Conservation (phyloP, 495 filamentous ascomycete species). For the Elasticomyces elasticus region DNA sequence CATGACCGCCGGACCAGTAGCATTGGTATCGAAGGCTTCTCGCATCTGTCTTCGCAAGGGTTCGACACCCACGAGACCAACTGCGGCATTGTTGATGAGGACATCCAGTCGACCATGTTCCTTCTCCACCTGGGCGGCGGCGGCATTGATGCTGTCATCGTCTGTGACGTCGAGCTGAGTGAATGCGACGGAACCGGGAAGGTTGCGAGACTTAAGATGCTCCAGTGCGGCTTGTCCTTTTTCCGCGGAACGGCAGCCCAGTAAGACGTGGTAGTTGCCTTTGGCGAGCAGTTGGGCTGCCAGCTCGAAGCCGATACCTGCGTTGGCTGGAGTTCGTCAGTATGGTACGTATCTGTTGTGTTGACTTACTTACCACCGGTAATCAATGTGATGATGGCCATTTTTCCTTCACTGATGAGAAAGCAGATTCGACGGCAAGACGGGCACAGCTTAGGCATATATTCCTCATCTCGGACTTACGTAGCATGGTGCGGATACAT, state of each 20-base stretch:
- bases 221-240: slow-evolving; percentile 29
- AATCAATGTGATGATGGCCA: neutral
- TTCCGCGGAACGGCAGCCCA: slow-evolving; percentile 25
- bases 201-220: slow-evolving; percentile 24
- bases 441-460: too few relatives aligned
- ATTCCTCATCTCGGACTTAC: neutral
- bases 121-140: slow-evolving; percentile 13
- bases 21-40: slow-evolving; percentile 29
- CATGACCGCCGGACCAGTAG: slow-evolving; percentile 27
- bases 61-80: slow-evolving; percentile 20
- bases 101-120: slow-evolving; percentile 16
- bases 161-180: slow-evolving; percentile 25
- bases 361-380: neutral
- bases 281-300: slow-evolving; percentile 27
- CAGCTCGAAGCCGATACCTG: slow-evolving; percentile 32
- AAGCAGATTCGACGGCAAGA: too few relatives aligned
- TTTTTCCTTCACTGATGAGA: neutral
- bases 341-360: neutral
- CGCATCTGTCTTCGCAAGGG: slow-evolving; percentile 24
- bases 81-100: slow-evolving; percentile 4
- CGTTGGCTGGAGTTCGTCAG: slow-evolving; percentile 22
- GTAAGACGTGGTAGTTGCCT: slow-evolving; percentile 31
- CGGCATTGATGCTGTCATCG: slow-evolving; percentile 21
- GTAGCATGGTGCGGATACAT: neutral
- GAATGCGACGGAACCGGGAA: slow-evolving; percentile 19